phyloP scores from a whole-genome alignment of 768 basidiomycete species.

The Neoboletus subvelutipes region DNA sequence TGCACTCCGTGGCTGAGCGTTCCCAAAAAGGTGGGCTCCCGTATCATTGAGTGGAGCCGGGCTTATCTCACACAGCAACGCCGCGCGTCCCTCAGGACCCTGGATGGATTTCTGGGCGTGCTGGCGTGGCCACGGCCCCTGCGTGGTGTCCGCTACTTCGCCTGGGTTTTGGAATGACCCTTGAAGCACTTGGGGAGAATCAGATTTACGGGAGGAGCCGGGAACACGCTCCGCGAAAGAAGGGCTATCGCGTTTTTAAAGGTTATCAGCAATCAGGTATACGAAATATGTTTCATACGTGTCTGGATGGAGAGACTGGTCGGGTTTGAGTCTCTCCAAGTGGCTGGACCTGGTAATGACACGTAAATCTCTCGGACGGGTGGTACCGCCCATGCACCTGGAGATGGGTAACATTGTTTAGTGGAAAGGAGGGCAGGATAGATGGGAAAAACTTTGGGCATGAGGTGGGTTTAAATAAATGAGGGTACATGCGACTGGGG shows the following conservation, averaged over 20 bases:
- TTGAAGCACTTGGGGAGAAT: not conserved
- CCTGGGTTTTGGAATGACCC: not conserved
- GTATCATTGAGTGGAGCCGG: not conserved
- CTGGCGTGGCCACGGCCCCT: not conserved
- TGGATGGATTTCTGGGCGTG: not conserved
- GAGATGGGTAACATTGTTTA: slow-evolving; percentile 15
- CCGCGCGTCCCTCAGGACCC: not conserved
- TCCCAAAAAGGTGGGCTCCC: not conserved
- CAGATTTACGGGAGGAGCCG: not conserved
- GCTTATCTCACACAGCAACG: not conserved
- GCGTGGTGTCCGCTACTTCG: not conserved
- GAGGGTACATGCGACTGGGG: not conserved
- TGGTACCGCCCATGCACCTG: slow-evolving; percentile 42
- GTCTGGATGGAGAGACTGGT: slow-evolving; percentile 31
- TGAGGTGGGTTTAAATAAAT: slow-evolving; percentile 14
- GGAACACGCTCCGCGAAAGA: slow-evolving; percentile 29
- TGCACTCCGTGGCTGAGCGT: not conserved
- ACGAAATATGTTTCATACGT: slow-evolving; percentile 36
- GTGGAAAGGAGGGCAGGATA: not conserved
- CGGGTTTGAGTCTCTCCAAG: slow-evolving; percentile 26
- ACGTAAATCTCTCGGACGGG: slow-evolving; percentile 38
- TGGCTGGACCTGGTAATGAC: slow-evolving; percentile 36
- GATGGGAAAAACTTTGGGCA: not conserved
- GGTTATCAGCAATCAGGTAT: slow-evolving; percentile 34
- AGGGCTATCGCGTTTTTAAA: slow-evolving; percentile 24